phyloP scores from a whole-genome alignment of 345 rosid species.

The Rhodamnia rubescens region DNA sequence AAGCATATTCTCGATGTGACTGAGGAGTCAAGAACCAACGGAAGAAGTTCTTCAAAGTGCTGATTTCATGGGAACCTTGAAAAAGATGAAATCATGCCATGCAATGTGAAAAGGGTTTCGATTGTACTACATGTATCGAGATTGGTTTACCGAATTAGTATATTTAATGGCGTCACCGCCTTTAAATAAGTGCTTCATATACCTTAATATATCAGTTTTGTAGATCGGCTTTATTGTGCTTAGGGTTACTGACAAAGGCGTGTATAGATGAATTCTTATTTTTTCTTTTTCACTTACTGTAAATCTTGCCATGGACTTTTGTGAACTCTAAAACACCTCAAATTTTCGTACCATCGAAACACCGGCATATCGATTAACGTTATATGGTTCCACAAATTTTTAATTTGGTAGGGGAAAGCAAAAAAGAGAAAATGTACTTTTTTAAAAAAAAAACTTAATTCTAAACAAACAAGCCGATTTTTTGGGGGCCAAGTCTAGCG shows the following conservation, averaged over 20 bases:
- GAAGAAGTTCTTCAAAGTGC: neutral
- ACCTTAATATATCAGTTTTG: neutral
- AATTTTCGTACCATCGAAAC: neutral
- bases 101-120: neutral
- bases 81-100: neutral
- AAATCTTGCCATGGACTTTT: neutral
- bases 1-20: neutral
- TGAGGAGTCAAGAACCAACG: neutral
- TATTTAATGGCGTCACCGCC: neutral
- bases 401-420: no score
- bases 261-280: neutral
- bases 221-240: neutral
- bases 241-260: neutral
- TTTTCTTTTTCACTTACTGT: neutral
- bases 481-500: neutral
- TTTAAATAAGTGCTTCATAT: neutral
- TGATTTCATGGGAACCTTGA: neutral
- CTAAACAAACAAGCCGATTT: neutral
- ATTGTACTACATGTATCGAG: neutral
- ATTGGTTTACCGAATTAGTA: neutral
- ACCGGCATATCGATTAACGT: neutral
- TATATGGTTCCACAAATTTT: neutral
- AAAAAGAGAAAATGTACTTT: neutral
- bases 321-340: neutral
- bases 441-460: neutral